These are phyloP conservation scores for Parascedosporium putredinis DNA, from an alignment of 2,329 filamentous ascomycete species.

Conservation along the genomic window DNA sequence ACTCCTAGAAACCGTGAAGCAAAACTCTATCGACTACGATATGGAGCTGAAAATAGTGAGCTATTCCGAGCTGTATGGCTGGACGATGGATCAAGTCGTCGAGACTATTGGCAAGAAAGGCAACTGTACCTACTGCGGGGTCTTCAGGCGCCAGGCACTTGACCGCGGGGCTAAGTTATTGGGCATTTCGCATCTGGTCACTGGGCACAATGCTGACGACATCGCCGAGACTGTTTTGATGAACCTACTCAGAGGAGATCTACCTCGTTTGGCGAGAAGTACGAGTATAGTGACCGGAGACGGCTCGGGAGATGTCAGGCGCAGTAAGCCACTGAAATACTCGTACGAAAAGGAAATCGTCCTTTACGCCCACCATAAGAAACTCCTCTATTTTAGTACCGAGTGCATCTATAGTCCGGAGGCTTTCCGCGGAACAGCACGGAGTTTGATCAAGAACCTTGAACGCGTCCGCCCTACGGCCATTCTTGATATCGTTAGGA, in stretches of 20 bases:
- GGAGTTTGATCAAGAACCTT: constrained; percentile 87
- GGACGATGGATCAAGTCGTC: constrained; percentile 99
- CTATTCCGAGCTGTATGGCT: constrained; percentile 89
- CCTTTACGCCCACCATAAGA: constrained; percentile 92
- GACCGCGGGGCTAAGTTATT: constrained; percentile 84
- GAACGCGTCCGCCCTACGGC: constrained; percentile 89
- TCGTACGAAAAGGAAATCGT: constrained; percentile 99
- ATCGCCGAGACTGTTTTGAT: constrained; percentile 96
- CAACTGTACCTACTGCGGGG: constrained; percentile 97
- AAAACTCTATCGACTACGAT: constrained; percentile 81
- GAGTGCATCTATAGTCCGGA: constrained; percentile 98
- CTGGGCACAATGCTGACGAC: constrained; percentile 95
- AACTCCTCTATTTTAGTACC: constrained; percentile 94
- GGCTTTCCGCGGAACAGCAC: constrained; percentile 85
- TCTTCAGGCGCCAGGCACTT: constrained; percentile 87
- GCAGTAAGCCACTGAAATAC: constrained; percentile 95
- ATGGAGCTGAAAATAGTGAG: constrained; percentile 89
- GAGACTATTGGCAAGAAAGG: constrained; percentile 94
- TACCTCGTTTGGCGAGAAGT: constrained; percentile 76
- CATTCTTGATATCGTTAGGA: constrained; percentile 87
- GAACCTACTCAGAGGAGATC: constrained; percentile 85
- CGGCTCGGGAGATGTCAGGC: constrained; percentile 75
- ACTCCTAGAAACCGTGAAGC: constrained; percentile 89
- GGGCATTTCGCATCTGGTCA: constrained; percentile 86
- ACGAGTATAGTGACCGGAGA: constrained; percentile 82